Conservation (phyloP, 768 basidiomycete species). For the Amanita exitialis region DNA sequence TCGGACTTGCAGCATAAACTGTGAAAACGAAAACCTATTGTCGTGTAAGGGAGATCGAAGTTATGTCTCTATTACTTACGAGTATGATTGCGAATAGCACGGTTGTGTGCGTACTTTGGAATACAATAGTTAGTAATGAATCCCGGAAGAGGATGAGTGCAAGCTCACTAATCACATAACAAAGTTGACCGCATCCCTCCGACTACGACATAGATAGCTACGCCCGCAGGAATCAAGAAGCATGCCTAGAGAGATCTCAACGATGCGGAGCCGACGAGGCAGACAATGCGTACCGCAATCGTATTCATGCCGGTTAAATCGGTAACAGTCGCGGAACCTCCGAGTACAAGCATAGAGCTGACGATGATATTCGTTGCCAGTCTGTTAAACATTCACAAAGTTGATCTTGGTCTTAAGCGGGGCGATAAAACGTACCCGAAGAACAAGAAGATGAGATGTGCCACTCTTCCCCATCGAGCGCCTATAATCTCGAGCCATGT, state of each 20-base stretch:
- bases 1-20: constrained; percentile 68
- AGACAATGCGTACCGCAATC: constrained; percentile 41
- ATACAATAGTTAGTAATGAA: not conserved
- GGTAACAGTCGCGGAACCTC: constrained; percentile 81
- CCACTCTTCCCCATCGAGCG: constrained; percentile 67
- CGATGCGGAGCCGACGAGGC: not conserved
- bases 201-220: constrained; percentile 80
- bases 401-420: not conserved
- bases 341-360: constrained; percentile 75
- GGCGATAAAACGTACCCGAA: constrained; percentile 45
- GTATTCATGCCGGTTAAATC: constrained; percentile 87
- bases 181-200: constrained; percentile 84
- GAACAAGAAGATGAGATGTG: constrained; percentile 82
- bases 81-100: constrained; percentile 85
- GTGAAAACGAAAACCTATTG: constrained; percentile 50
- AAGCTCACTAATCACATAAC: constrained; percentile 72
- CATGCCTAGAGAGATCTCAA: constrained; percentile 42
- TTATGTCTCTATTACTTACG: constrained; percentile 10
- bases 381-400: constrained; percentile 18
- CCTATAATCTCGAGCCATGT: constrained; percentile 87
- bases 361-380: constrained; percentile 88
- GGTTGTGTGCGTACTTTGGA: constrained; percentile 67
- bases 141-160: not conserved
- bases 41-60: constrained; percentile 4
- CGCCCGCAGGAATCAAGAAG: constrained; percentile 84